Evolutionary conservation across 169 alveolate species (phyloP).

Genomic region (Eimeria sp.): DNA sequence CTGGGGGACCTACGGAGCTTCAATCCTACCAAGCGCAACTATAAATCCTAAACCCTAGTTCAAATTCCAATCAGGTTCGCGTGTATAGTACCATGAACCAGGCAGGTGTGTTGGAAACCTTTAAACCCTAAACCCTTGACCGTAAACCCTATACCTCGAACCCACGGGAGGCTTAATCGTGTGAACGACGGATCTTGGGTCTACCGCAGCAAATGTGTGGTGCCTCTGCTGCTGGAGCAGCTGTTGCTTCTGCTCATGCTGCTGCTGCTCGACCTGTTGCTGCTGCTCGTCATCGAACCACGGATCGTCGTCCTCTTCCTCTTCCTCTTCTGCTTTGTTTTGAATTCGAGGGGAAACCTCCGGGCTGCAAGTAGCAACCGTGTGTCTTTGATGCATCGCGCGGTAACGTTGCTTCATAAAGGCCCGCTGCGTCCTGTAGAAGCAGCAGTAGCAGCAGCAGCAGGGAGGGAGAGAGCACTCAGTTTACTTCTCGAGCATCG

Average conservation of each 20-base stretch:
- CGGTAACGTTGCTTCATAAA: neutral
- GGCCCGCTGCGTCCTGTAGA: neutral
- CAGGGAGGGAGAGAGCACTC: neutral
- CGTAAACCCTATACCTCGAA: neutral
- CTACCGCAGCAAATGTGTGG: neutral
- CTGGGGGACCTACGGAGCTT: too few species aligned
- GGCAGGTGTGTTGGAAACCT: neutral
- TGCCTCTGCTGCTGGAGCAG: constrained; percentile 16
- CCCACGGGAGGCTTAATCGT: neutral
- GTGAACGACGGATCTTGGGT: neutral
- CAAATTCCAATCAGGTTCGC: too few species aligned
- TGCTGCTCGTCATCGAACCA: neutral
- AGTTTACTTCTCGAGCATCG: neutral
- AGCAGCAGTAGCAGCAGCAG: constrained; percentile 32
- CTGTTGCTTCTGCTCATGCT: constrained; percentile 13
- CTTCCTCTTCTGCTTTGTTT: neutral
- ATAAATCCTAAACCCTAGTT: neutral
- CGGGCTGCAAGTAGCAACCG: neutral
- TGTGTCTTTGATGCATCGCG: neutral
- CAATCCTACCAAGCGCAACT: too few species aligned
- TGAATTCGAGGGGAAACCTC: neutral
- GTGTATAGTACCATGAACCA: too few species aligned
- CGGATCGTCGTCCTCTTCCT: neutral
- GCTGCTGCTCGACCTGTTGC: neutral
- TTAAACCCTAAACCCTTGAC: constrained; percentile 13